These are phyloP conservation scores for Wickerhamomyces xylosicus DNA, from an alignment of 805 yeast genomes.

Conservation along the genomic window DNA sequence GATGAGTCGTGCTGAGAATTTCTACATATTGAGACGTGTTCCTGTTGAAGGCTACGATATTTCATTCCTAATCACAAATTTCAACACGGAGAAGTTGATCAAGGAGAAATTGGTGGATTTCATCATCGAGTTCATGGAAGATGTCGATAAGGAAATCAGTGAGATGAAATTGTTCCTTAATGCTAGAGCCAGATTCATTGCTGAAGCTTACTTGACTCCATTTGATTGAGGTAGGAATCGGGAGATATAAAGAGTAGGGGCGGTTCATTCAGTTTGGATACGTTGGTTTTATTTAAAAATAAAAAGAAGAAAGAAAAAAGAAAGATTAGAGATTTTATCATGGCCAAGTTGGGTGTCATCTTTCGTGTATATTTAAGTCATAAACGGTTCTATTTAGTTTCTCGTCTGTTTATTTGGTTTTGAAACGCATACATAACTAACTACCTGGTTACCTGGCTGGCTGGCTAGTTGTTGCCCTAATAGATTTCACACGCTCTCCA, in stretches of 20 bases:
- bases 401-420: too few relatives aligned
- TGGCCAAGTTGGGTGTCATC: too few relatives aligned
- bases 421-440: too few relatives aligned
- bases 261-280: too few relatives aligned
- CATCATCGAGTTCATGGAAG: conserved; percentile 97
- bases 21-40: conserved; percentile 80
- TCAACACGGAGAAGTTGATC: conserved; percentile 92
- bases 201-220: conserved; percentile 89
- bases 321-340: too few relatives aligned
- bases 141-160: conserved; percentile 95
- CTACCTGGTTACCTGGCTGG: too few relatives aligned
- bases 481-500: too few relatives aligned
- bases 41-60: conserved; percentile 91
- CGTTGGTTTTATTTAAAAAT: too few relatives aligned
- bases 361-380: background rate
- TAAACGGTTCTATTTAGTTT: too few relatives aligned
- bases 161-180: conserved; percentile 96
- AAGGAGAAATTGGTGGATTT: conserved; percentile 93
- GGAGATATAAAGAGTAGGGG: background rate
- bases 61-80: conserved; percentile 85
- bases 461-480: too few relatives aligned
- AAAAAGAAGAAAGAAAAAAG: background rate
- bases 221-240: conserved; percentile 43
- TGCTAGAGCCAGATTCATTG: conserved; percentile 95
- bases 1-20: conserved; percentile 92